Base-by-base conservation (phyloP, 192 early-diverging fungal genomes). In the Entomortierella beljakovae region DNA sequence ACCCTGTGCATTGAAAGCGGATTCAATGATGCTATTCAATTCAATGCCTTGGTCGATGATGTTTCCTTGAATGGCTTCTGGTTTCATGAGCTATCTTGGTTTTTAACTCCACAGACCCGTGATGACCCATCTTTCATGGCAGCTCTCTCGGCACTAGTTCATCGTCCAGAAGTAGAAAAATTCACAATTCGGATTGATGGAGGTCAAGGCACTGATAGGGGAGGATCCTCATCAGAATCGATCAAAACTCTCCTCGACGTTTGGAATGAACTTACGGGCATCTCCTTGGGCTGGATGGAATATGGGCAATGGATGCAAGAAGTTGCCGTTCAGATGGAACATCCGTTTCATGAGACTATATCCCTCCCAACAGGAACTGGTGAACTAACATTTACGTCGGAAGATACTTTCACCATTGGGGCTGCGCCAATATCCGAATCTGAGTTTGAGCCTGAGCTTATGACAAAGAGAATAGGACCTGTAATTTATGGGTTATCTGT, bases 261-360 rank as follows among this genome's bases (percentile, higher is more conserved):
- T 22, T 68, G 65, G 65, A 58, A 68, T 22, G 29, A 58, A 13
- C 23, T 68, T 40, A 68, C 65, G 20, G 65, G 65, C 0, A 57
- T 68, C 55, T 32, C 34, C 6, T 22, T 68, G 3, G 65, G 56
- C 10, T 43, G 61, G 50, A 31, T 42, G 20, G 65, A 57, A 42
- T 58, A 57, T 37, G 43, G 56, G 3, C 38, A 22, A 15, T 68
- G 65, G 65, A 68, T 68, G 55, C 65, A 58, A n/a, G 56, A 58
- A 46, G 7, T 49, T 11, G 25, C 25, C 3, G 56, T 31, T 6
- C 55, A 68, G 32, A 16, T 58, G 4, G 65, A 58, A 2, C 55
- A 68, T 23, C 65, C 65, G 2, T 68, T 68, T 33, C 4, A 28
- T 2, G 55, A 68, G 55, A 57, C 42, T 6, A 5, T 68, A 16